These are phyloP conservation scores for Scalesia atractyloides DNA, from an alignment of 129 eudicot species.

Conservation along the genomic window DNA sequence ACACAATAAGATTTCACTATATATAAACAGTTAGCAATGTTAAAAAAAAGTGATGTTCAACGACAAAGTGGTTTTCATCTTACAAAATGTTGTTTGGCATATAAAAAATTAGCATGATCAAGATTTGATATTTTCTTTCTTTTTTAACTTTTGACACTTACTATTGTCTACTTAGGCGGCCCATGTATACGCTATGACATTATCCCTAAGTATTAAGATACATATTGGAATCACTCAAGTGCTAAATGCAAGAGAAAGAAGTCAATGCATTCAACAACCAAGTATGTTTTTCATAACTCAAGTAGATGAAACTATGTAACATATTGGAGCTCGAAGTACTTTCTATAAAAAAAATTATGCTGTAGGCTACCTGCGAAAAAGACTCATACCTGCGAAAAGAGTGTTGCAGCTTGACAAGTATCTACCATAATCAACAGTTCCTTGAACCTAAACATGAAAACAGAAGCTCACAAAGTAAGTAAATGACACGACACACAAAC, in stretches of 20 bases:
- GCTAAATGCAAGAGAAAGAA: slow-evolving; percentile 13
- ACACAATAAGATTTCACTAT: neutral
- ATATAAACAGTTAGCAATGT: neutral
- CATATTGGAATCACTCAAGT: neutral
- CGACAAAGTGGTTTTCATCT: neutral
- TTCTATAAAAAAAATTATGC: no score
- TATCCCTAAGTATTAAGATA: neutral
- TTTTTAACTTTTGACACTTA: neutral
- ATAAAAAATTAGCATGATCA: neutral
- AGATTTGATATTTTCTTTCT: neutral
- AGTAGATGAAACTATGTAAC: neutral
- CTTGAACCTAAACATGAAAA: slow-evolving; percentile 68
- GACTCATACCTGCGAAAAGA: slow-evolving; percentile 73
- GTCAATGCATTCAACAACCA: neutral
- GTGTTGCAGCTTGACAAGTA: slow-evolving; percentile 99
- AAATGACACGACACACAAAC: neutral
- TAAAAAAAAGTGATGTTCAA: neutral
- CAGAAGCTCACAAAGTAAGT: slow-evolving; percentile 6
- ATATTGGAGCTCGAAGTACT: neutral
- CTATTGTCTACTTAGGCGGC: neutral
- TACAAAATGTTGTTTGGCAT: neutral
- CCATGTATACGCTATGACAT: neutral
- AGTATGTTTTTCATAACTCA: neutral
- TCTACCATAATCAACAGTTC: slow-evolving; percentile 97
- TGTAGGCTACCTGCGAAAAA: no score